Evolutionary conservation across 257 asterid genomes (phyloP).

Genomic region (Haberlea rhodopensis): DNA sequence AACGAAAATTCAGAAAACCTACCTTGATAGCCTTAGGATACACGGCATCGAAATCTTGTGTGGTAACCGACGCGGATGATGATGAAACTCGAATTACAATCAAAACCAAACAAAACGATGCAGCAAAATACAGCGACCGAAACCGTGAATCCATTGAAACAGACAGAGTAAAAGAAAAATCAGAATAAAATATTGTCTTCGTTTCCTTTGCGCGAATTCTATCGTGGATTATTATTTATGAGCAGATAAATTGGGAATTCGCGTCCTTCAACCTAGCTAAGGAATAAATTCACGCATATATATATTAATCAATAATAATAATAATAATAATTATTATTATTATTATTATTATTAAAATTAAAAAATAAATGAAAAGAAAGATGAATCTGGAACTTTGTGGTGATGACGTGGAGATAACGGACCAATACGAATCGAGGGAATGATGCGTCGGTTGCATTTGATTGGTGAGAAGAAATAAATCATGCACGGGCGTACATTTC

Average conservation of each 20-base stretch:
- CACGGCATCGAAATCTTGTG: constrained; percentile 39
- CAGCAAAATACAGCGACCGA: constrained; percentile 14
- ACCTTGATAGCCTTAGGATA: constrained; percentile 65
- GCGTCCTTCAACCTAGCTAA: no score
- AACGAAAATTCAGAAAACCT: constrained; percentile 28
- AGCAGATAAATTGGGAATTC: constrained; percentile 12
- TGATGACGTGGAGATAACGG: constrained; percentile 41
- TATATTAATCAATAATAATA: no score
- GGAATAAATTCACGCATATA: no score
- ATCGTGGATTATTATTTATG: no score
- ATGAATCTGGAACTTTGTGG: constrained; percentile 2
- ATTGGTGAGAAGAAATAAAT: constrained; percentile 23
- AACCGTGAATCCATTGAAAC: constrained; percentile 35
- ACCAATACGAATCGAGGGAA: constrained; percentile 52
- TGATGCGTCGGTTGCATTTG: constrained; percentile 18
- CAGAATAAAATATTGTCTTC: constrained; percentile 1
- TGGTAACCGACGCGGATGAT: constrained; percentile 35
- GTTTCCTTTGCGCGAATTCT: background rate
- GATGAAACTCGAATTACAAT: constrained; percentile 29
- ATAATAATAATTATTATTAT: no score
- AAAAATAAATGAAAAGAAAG: no score
- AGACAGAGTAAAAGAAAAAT: background rate
- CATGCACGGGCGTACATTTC: no score
- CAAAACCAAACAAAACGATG: constrained; percentile 32
- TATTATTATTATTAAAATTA: no score